Conservation (phyloP, 345 rosid species). For the Xanthoceras sorbifolium region DNA sequence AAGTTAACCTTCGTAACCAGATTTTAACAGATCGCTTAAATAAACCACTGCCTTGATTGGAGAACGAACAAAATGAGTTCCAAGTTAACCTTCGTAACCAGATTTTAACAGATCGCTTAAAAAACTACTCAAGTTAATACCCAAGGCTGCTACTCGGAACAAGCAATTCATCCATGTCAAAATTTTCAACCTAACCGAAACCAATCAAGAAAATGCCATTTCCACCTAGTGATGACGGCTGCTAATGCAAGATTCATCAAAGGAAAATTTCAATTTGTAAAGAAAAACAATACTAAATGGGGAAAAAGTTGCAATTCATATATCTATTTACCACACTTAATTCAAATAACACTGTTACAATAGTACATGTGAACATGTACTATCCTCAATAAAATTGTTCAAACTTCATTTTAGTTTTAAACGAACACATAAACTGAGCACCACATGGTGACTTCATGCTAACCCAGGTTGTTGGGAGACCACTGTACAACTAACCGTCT, state of each 20-base stretch:
- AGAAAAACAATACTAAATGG: background rate
- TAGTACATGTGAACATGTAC: background rate
- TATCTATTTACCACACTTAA: constrained; percentile 11
- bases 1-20: background rate
- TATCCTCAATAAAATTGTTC: constrained; percentile 16
- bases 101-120: background rate
- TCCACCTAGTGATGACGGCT: background rate
- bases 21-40: background rate
- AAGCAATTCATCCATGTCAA: background rate
- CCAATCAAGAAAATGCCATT: background rate
- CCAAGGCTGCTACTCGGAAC: background rate
- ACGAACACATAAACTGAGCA: background rate
- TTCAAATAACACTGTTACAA: background rate
- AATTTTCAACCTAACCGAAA: background rate
- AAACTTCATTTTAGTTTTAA: background rate
- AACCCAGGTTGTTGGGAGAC: background rate
- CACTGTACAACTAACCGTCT: constrained; percentile 45
- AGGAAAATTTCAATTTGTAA: background rate
- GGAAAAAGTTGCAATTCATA: background rate
- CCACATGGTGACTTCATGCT: background rate
- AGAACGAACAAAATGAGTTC: background rate
- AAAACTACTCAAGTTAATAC: no score
- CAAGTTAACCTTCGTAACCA: background rate
- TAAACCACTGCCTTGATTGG: background rate
- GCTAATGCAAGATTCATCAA: background rate